Base-by-base conservation (phyloP, 495 filamentous ascomycete species). In the Neurospora terricola region DNA sequence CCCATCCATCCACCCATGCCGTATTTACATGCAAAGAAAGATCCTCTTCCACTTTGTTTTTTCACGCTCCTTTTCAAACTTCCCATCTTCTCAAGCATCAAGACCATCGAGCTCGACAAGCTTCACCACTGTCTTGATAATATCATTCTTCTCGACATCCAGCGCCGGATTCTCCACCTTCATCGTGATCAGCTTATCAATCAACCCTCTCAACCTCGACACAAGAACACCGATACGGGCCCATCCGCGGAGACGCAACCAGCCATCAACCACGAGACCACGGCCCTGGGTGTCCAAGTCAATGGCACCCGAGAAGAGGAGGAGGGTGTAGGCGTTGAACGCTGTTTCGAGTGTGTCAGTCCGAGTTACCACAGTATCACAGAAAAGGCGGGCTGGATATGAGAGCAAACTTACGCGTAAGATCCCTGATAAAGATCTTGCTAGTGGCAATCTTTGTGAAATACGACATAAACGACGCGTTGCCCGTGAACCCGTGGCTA, bases 221-320 rank as follows among this genome's bases (percentile, higher is more conserved):
- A 98, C 92, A 71, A 99, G 81, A 8, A 97, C 95, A 12, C 96
- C 96, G 71, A 99, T 94, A 27, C 96, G 85, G 3, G 96, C 96
- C 96, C 96, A 98, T 3, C 96, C 96, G 8, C 94, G 87, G 30
- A 98, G 83, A 38, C 92, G 86, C 42, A 98, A 81, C 96, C 96
- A 98, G 48, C 93, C 94, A 82, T 98, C 96, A 6, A 99, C 93
- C 16, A 98, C 83, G 3, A 99, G 83, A 5, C 96, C 96, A 9
- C 95, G 87, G 3, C 95, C 96, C 59, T 92, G 86, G 0, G 94
- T 97, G 80, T 99, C 96, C 3, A 99, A 87, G 66, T 87, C 86
- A 62, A 98, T 93, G 12, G 88, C 85, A 9, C 94, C 95, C 10
- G 91, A 91, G 82, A 99, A 98, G n/a, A 99, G 87, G 36, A 99